These are phyloP conservation scores for Prunus campanulata DNA, from an alignment of 306 rosid genomes.

Conservation along the genomic window DNA sequence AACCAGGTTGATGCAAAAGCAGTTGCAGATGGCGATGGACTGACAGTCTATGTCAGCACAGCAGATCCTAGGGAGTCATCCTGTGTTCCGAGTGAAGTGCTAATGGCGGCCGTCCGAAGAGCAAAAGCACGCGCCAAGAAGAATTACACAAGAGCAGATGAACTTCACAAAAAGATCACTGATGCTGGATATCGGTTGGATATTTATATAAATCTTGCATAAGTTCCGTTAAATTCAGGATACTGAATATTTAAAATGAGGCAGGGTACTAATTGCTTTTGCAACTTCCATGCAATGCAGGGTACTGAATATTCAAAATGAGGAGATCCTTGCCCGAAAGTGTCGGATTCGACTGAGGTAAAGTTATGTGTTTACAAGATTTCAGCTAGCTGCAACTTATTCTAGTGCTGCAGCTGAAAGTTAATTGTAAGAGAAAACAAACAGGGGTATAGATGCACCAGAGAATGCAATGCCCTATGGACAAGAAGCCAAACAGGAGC, in stretches of 20 bases:
- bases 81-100: slow-evolving; percentile 50
- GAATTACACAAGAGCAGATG: slow-evolving; percentile 57
- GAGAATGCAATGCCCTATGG: slow-evolving; percentile 83
- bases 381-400: not conserved
- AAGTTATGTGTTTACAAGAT: not conserved
- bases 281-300: slow-evolving; percentile 34
- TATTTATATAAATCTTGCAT: not conserved
- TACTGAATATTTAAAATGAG: slow-evolving; percentile 25
- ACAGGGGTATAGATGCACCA: slow-evolving; percentile 97
- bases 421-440: slow-evolving; percentile 26
- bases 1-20: slow-evolving; percentile 74
- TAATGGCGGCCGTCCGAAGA: slow-evolving; percentile 49
- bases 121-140: slow-evolving; percentile 50
- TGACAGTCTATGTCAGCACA: slow-evolving; percentile 84
- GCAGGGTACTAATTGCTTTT: not conserved
- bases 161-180: slow-evolving; percentile 56
- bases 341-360: slow-evolving; percentile 88
- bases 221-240: slow-evolving; percentile 20
- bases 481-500: slow-evolving; percentile 68
- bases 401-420: not conserved
- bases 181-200: slow-evolving; percentile 79
- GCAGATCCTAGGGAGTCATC: slow-evolving; percentile 70
- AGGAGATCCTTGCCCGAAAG: slow-evolving; percentile 71
- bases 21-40: slow-evolving; percentile 85
- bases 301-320: slow-evolving; percentile 47